Base-by-base conservation (phyloP, 2,329 filamentous ascomycete genomes). In the Fonsecaea erecta region DNA sequence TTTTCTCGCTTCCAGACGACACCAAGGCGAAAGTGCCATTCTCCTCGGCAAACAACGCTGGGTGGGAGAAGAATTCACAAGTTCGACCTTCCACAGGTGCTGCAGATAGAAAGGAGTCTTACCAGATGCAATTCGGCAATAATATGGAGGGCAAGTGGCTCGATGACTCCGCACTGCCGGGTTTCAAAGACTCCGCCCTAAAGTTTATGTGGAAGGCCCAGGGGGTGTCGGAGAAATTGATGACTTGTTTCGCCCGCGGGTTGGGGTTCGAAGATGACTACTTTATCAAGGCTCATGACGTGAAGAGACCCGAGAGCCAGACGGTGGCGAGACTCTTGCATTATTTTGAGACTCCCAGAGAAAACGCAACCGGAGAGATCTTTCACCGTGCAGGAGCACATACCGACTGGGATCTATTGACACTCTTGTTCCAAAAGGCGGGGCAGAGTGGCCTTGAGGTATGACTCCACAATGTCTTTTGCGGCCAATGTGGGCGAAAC, bases 391-490 rank as follows among this genome's bases (percentile, higher is more conserved):
- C 86, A 0, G 87, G 87, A 18, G 84, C 86, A 11, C 87, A 89
- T 72, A 84, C 84, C 0, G 87, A 89, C 72, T 89, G 86, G 84
- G 86, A 83, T 65, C 82, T 88, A 63, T 68, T 89, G 24, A 89
- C 87, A 0, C 76, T 90, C 43, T 78, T 90, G 3, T 89, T 89
- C 74, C 87, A 89, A 71, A 82, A 83, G 2, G 78, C 81, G 0
- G 86, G 85, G 0, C 85, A 89, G 73, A 83, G 80, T 28, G 87
- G 87, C 0, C 77, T 90, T 7, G 66, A 68, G 65, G 62, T 64
- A 28, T 21, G 58, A 21, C 8, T 21, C 6, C 4, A 43, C 9
- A 9, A 34, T 34, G 32, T 26, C 26, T 51, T 21, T 4, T 30
- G 1, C 40, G 24, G 12, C 26, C n/a, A 11, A 32, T 35, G 7